Evolutionary conservation across 495 filamentous ascomycete species (phyloP).

Genomic region (Thozetella sp.): DNA sequence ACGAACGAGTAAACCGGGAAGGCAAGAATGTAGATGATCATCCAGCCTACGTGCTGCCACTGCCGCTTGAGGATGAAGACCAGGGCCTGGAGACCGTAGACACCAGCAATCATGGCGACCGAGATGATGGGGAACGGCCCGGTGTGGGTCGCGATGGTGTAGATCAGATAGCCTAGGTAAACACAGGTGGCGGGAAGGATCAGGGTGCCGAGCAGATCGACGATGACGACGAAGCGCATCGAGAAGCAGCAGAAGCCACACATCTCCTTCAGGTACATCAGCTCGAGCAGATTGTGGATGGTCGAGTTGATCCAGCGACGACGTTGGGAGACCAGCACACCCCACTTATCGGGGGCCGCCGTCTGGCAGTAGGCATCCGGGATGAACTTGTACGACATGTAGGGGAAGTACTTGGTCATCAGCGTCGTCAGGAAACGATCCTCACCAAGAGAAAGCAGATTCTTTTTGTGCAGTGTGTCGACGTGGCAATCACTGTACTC

Average conservation of each 20-base stretch:
- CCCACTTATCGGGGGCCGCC: slow-evolving; percentile 91
- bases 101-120: slow-evolving; percentile 81
- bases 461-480: slow-evolving; percentile 98
- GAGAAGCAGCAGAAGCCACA: slow-evolving; percentile 99
- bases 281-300: slow-evolving; percentile 89
- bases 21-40: slow-evolving; percentile 95
- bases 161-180: slow-evolving; percentile 90
- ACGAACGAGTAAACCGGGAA: slow-evolving; percentile 94
- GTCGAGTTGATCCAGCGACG: slow-evolving; percentile 99
- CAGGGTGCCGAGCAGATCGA: slow-evolving; percentile 92
- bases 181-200: slow-evolving; percentile 90
- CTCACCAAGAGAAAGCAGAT: slow-evolving; percentile 90
- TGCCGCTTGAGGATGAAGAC: slow-evolving; percentile 96
- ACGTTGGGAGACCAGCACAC: slow-evolving; percentile 88
- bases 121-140: slow-evolving; percentile 87
- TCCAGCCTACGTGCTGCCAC: slow-evolving; percentile 98
- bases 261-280: slow-evolving; percentile 85
- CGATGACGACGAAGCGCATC: slow-evolving; percentile 96
- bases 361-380: slow-evolving; percentile 91
- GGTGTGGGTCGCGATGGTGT: slow-evolving; percentile 67
- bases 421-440: slow-evolving; percentile 97
- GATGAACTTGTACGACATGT: slow-evolving; percentile 95
- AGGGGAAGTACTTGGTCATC: slow-evolving; percentile 96
- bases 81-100: slow-evolving; percentile 93
- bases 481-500: slow-evolving; percentile 88